Conservation (phyloP, 2,329 filamentous ascomycete species). For the Dissoconium aciculare region DNA sequence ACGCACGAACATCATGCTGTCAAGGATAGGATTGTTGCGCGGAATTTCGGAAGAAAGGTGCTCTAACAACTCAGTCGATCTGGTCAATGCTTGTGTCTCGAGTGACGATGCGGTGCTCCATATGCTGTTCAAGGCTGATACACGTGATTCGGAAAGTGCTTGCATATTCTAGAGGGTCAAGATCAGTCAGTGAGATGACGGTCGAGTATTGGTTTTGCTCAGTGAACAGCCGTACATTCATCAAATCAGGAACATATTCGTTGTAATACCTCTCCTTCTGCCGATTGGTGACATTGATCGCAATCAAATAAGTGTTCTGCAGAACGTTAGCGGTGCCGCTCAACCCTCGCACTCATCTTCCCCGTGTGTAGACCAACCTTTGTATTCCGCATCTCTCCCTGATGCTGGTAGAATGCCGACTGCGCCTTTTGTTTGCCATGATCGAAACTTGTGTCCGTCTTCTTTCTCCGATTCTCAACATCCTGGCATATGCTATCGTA, state of each 20-base stretch:
- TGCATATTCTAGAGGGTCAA: slow-evolving; percentile 48
- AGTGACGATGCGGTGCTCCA: slow-evolving; percentile 71
- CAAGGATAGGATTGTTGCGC: slow-evolving; percentile 73
- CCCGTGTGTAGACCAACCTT: slow-evolving; percentile 40
- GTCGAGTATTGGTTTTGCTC: background rate
- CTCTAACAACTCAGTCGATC: slow-evolving; percentile 56
- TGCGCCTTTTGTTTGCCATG: slow-evolving; percentile 75
- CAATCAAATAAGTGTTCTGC: slow-evolving; percentile 85
- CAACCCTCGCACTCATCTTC: slow-evolving; percentile 8
- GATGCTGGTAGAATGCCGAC: slow-evolving; percentile 78
- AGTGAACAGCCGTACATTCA: slow-evolving; percentile 49
- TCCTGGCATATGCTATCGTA: slow-evolving; percentile 90
- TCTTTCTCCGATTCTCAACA: slow-evolving; percentile 86
- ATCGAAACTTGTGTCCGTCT: slow-evolving; percentile 85
- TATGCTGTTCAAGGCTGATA: slow-evolving; percentile 65
- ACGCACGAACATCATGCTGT: slow-evolving; percentile 94
- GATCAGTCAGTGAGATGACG: slow-evolving; percentile 1
- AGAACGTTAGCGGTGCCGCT: slow-evolving; percentile 5
- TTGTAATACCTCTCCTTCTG: slow-evolving; percentile 96
- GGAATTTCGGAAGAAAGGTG: slow-evolving; percentile 67
- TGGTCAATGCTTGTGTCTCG: slow-evolving; percentile 62
- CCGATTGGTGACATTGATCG: slow-evolving; percentile 93
- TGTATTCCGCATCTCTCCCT: slow-evolving; percentile 88
- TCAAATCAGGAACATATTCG: slow-evolving; percentile 83
- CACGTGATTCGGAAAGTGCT: slow-evolving; percentile 81